Percentiles rank a stretch among this genome's conserved stretches.
These are phyloP conservation scores for Acacia crassicarpa DNA, from an alignment of 306 rosid species.

Conservation along the genomic window DNA sequence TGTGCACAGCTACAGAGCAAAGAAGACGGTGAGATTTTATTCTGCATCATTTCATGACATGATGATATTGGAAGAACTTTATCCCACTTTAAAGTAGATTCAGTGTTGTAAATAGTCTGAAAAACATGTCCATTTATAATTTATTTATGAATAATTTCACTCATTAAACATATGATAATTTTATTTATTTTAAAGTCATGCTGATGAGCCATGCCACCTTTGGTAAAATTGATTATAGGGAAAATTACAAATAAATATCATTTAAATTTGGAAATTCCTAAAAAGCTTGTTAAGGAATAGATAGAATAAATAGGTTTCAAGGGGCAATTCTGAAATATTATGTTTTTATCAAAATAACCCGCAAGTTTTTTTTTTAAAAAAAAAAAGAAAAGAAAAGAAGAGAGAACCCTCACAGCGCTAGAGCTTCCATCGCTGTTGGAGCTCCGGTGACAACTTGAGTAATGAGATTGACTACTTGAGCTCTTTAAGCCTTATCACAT, in stretches of 20 bases:
- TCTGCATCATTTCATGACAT: neutral
- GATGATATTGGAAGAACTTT: neutral
- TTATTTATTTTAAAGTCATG: neutral
- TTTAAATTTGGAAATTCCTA: too few relatives aligned
- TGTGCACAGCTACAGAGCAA: neutral
- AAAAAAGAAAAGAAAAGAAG: too few relatives aligned
- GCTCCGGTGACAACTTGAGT: too few relatives aligned
- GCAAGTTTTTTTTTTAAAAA: too few relatives aligned
- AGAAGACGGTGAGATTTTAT: neutral
- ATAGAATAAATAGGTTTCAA: too few relatives aligned
- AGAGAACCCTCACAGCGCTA: too few relatives aligned
- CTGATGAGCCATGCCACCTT: neutral
- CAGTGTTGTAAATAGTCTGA: neutral
- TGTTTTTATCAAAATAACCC: too few relatives aligned
- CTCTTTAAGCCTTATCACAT: too few relatives aligned
- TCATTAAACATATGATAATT: neutral
- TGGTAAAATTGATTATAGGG: neutral
- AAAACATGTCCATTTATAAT: neutral
- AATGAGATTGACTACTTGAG: too few relatives aligned
- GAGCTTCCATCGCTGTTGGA: rapidly evolving
- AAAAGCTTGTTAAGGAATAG: too few relatives aligned
- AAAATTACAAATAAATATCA: too few relatives aligned
- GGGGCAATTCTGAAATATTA: too few relatives aligned
- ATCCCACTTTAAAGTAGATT: neutral
- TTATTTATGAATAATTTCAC: neutral